Evolutionary conservation across 805 yeast species (phyloP), one percentile per base, ranked within the genome.

Genomic region (Candida orba): DNA sequence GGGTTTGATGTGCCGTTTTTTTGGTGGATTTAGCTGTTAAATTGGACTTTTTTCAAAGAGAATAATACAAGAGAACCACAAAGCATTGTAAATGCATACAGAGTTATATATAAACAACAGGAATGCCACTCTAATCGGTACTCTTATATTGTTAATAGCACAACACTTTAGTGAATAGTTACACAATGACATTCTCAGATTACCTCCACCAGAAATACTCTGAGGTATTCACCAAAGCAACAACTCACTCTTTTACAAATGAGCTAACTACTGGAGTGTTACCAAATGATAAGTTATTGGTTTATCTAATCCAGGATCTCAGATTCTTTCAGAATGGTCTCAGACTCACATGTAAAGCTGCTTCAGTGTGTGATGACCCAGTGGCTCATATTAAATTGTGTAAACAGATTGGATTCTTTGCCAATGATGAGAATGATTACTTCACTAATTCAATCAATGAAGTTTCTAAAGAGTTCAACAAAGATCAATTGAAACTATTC

Each of bases 391-490:
- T 73, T 22, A 55, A 57, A 0, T 47, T 76, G 24, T 72, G 75
- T 2, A 72, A 72, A 45, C 77, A 75, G 47, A 66, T 76, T 45
- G 81, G 79, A 2, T 72, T 73, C 48, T 59, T 76, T 31, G 63
- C 72, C 13, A 64, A 63, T 36, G 71, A 67, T 42, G 81, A 76
- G 49, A 73, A 74, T 51, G 65, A 66, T 37, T 76, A 76, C 48
- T 76, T 75, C 47, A 51, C 51, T 13, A 64, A 67, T 33, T 61
- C 64, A 23, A 47, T 62, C 34, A 47, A 55, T 1, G 55, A 54
- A 14, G 48, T 68, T 13, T 47, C 61, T 23, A 38, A 40, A 3
- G 18, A 62, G 1, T 36, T 32, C 13, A 18, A 34, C 22, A 40
- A 39, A 3, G 36, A 25, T 8, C 57, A 60, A 58, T 25, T 57